Base-by-base conservation (phyloP, 2,329 filamentous ascomycete genomes). In the Botrytis porri region DNA sequence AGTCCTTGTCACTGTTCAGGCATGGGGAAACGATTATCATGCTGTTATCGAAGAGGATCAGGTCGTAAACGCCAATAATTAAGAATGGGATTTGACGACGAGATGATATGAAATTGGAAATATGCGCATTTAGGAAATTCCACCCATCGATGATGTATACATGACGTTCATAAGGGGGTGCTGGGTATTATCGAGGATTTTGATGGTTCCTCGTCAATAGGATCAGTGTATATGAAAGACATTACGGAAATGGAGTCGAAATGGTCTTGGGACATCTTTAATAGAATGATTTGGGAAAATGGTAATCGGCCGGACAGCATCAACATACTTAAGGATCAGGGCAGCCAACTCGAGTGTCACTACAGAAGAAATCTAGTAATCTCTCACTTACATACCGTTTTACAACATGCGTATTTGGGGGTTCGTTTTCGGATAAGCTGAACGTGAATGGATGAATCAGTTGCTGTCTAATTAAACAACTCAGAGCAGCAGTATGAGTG, bases 11-110 rank as follows among this genome's bases (percentile, higher is more conserved):
- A 86, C 86, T 8, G 87, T 97, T 43, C 87, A 90, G 77, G 84
- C 88, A 2, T 85, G 88, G 83, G 89, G 89, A 74, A 84, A 85
- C 71, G 81, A 87, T 74, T 90, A 90, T 82, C 84, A 88, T 69
- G 89, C 90, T 1, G 81, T 86, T 43, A 89, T 98, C 75, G 94
- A 97, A 82, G 90, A 95, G 79, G 94, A 97, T 80, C 85, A 92
- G 79, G 83, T 90, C 39, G 87, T 96, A 16, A 43, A 41, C 37
- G 45, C 35, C 9, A 57, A 54, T 20, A 20, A 48, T n/a, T 60
- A 54, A 57, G n/a, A 41, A 67, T 74, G 73, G 32, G 67, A 73
- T 14, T 66, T n/a, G 57, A 63, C 35, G 63, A 25, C 66, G 37
- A 18, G 6, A 41, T 59, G 37, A 57, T 66, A 59, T 67, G 37